A percentile compares a stretch with the other conserved stretches of the same genome.
These are phyloP conservation scores for Trichoderma sp. DNA, from an alignment of 2,329 filamentous ascomycete genomes.

Conservation along the genomic window DNA sequence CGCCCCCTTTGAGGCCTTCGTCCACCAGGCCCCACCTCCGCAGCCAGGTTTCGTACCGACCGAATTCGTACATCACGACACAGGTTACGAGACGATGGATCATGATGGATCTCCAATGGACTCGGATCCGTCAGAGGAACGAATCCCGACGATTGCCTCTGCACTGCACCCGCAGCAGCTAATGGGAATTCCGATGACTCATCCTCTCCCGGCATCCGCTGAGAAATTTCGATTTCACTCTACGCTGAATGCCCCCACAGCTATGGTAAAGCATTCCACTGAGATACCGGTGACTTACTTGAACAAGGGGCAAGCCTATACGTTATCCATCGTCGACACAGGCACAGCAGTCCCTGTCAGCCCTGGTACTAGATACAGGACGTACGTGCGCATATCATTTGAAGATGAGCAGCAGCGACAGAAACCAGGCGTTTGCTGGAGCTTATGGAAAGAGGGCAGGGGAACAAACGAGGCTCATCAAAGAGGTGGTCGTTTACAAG, in stretches of 20 bases:
- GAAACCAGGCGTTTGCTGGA: constrained; percentile 82
- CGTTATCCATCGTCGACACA: constrained; percentile 80
- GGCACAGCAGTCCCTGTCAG: constrained; percentile 58
- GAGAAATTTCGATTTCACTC: constrained; percentile 88
- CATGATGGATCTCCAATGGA: constrained; percentile 71
- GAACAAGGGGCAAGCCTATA: constrained; percentile 96
- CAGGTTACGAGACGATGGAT: constrained; percentile 77
- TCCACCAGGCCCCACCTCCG: constrained; percentile 59
- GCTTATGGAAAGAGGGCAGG: constrained; percentile 89
- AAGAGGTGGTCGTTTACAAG: constrained; percentile 85
- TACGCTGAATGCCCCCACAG: constrained; percentile 89
- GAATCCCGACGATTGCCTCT: constrained; percentile 58
- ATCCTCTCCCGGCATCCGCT: constrained; percentile 53
- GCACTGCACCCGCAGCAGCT: constrained; percentile 58
- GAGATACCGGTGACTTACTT: constrained; percentile 98
- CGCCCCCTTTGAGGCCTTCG: constrained; percentile 70
- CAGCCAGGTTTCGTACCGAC: constrained; percentile 71
- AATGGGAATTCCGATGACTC: constrained; percentile 47
- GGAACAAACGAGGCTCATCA: constrained; percentile 97
- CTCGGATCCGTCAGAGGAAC: constrained; percentile 51
- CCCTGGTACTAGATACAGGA: constrained; percentile 74
- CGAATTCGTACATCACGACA: constrained; percentile 77
- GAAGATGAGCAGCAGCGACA: constrained; percentile 92
- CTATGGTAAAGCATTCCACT: constrained; percentile 87
- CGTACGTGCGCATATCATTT: constrained; percentile 92